phyloP scores from a whole-genome alignment of 345 rosid species.

The Excoecaria cochinchinensis region DNA sequence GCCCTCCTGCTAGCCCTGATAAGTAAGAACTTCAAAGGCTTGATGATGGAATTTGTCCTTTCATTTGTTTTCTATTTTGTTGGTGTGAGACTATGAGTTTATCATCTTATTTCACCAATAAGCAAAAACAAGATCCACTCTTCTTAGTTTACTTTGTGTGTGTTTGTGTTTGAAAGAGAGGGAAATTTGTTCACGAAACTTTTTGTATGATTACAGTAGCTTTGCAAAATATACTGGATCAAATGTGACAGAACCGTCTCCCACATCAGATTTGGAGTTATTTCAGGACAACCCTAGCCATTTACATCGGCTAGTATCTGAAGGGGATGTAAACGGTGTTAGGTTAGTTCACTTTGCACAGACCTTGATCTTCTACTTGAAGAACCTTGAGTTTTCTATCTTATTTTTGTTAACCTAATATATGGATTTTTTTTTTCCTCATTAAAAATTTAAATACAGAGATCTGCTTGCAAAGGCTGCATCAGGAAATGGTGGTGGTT shows the following conservation, averaged over 20 bases:
- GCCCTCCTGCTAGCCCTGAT: slow-evolving; percentile 88
- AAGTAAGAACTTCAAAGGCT: slow-evolving; percentile 50
- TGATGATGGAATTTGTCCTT: not conserved
- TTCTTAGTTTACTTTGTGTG: not conserved
- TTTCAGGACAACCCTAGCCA: slow-evolving; percentile 54
- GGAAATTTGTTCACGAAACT: not conserved
- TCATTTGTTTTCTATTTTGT: not conserved
- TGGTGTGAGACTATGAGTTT: not conserved
- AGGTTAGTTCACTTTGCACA: slow-evolving; percentile 52
- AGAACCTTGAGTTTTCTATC: slow-evolving; percentile 20
- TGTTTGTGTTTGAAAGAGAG: not conserved
- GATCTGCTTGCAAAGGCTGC: slow-evolving; percentile 77
- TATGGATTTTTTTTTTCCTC: slow-evolving; percentile 8
- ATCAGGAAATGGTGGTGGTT: slow-evolving; percentile 47
- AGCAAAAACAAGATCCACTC: slow-evolving; percentile 1
- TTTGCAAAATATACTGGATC: slow-evolving; percentile 47
- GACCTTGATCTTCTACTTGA: slow-evolving; percentile 16
- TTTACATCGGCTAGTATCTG: slow-evolving; percentile 71
- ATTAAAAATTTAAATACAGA: slow-evolving; percentile 33
- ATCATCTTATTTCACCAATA: not conserved
- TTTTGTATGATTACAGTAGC: slow-evolving; percentile 50
- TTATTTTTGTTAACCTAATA: not conserved
- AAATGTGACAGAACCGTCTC: slow-evolving; percentile 51
- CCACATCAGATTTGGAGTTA: slow-evolving; percentile 45
- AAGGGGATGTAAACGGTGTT: slow-evolving; percentile 74